Evolutionary conservation across 257 asterid species (phyloP), one percentile per base, ranked within the genome.

Genomic region (Fraxinus americana): DNA sequence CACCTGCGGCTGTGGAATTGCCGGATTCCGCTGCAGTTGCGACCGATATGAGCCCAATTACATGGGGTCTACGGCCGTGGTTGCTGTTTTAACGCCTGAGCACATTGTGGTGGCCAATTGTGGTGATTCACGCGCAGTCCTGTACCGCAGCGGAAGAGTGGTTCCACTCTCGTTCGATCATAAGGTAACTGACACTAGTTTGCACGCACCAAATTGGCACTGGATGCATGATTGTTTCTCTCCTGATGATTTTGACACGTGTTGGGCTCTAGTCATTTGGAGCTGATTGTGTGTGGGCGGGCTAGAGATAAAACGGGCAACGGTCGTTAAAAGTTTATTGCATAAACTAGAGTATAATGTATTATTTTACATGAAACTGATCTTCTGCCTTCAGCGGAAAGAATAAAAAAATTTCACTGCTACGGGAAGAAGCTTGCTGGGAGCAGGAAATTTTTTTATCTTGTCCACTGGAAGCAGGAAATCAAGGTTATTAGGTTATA

Each of bases 101-200:
- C 11, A 29, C 2, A 74, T 83, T 5, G 65, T 83, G 1, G 76
- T 77, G 0, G 77, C 85, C 2, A 83, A 83, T 8, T 83, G 84
- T 43, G 87, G 85, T 9, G 87, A 83, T 52, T 83, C 87, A 4
- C 84, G 85, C 17, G 83, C 82, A 21, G 80, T 77, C 52, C 76
- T 83, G 25, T 61, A 73, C 75, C 78, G 85, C 1, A 57, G 11
- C 2, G 85, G 85, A 27, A 13, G 38, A 12, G 36, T 79, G 13
- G 9, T 80, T 11, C 72, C 84, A 2, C 78, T 83, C 4, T 80
- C 87, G 13, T 11, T 38, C n/a, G 85, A 83, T 77, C 87, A 77
- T 21, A 83, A 83, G 87, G 82, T 78, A 76, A 61, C 21, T 27
- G 48, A 23, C 25, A 50, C 21, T 50, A 1, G 5, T 50, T 50